Evolutionary conservation across 805 yeast genomes (phyloP).

Genomic region (Yarrowia osloensis): DNA sequence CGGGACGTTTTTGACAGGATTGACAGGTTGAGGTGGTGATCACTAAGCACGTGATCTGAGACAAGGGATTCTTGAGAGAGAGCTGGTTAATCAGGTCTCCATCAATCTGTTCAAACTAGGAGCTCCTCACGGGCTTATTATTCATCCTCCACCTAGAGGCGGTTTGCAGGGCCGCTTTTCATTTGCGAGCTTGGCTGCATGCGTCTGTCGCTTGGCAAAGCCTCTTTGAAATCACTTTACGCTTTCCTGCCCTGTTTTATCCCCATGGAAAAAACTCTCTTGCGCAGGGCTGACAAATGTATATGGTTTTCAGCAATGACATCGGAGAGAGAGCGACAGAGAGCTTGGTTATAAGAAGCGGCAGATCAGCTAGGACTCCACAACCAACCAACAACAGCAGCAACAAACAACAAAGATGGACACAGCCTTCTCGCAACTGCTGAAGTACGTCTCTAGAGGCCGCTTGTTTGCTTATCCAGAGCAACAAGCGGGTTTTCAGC

Average conservation of each 20-base stretch:
- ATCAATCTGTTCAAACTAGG: not conserved
- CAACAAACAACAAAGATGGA: not conserved
- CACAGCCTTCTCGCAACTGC: not conserved
- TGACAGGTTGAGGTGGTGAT: no score
- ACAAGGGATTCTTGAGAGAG: no score
- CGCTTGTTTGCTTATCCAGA: not conserved
- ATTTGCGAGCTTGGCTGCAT: not conserved
- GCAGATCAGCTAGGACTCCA: no score
- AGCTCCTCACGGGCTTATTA: no score
- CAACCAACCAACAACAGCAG: not conserved
- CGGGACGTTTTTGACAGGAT: no score
- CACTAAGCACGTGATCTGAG: no score
- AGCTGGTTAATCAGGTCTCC: no score
- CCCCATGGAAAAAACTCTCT: not conserved
- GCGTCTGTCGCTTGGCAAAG: not conserved
- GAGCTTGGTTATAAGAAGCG: not conserved
- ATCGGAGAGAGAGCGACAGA: not conserved
- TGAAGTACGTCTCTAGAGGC: not conserved
- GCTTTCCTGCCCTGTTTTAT: not conserved
- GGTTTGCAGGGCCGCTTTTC: not conserved
- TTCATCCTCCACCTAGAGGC: not conserved
- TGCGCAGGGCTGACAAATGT: conserved; percentile 1
- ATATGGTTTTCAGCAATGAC: not conserved
- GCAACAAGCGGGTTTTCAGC: not conserved
- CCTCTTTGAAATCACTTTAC: not conserved